phyloP scores from a whole-genome alignment of 2,329 filamentous ascomycete genomes.

The Calonectria montana region DNA sequence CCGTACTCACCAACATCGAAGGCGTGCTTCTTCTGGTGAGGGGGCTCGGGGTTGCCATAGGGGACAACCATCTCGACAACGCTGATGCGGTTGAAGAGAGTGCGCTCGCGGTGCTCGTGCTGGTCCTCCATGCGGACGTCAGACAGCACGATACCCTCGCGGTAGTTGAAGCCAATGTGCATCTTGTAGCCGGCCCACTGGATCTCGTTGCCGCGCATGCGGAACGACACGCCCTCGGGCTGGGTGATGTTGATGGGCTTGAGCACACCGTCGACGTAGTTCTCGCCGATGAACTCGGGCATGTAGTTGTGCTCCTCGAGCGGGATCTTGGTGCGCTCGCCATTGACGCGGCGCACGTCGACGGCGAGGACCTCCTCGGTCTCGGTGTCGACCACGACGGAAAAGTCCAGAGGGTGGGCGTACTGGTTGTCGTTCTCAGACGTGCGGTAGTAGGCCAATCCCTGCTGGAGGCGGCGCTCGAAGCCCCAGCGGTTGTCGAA shows the following conservation, averaged over 20 bases:
- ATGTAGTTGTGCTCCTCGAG: constrained; percentile 53
- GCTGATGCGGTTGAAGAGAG: constrained; percentile 74
- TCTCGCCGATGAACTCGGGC: constrained; percentile 48
- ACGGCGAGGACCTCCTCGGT: constrained; percentile 61
- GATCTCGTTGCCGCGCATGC: constrained; percentile 61
- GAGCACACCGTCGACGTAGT: constrained; percentile 49
- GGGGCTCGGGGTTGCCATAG: constrained; percentile 82
- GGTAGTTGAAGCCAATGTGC: constrained; percentile 77
- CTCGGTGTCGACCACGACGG: constrained; percentile 56
- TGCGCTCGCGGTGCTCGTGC: constrained; percentile 56
- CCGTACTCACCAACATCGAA: constrained; percentile 87
- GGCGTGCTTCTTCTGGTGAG: constrained; percentile 84
- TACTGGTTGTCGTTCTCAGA: constrained; percentile 75
- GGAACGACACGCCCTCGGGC: constrained; percentile 55
- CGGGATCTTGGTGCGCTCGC: constrained; percentile 59
- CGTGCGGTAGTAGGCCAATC: constrained; percentile 83
- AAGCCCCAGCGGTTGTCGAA: constrained; percentile 83
- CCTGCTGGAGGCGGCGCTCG: constrained; percentile 79
- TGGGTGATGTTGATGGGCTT: constrained; percentile 54
- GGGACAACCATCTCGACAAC: constrained; percentile 79
- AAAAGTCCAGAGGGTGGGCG: constrained; percentile 66
- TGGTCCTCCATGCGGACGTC: constrained; percentile 73
- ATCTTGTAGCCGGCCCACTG: constrained; percentile 77
- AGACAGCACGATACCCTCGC: constrained; percentile 78
- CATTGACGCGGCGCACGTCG: constrained; percentile 53